Evolutionary conservation across 2,329 filamentous ascomycete species (phyloP), one percentile per base, ranked within the genome.

Genomic region (Pleoardoris graminearum): DNA sequence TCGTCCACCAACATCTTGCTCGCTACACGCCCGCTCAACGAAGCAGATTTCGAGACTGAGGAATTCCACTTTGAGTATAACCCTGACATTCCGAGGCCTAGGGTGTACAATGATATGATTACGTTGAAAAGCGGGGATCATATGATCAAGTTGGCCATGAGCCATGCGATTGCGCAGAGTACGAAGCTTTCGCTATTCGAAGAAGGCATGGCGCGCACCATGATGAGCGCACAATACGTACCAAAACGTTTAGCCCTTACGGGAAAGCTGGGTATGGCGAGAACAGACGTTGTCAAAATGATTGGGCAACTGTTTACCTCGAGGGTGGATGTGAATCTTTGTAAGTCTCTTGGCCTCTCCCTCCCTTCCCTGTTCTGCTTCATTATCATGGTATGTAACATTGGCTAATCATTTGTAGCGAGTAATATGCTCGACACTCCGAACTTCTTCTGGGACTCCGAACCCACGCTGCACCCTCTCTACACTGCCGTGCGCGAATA

Each of bases 101-200:
- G 94, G 51, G 89, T 99, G 25, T 99, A 95, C 78, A 97, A 99
- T 75, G 94, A 99, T 74, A 99, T 99, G 94, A 97, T 99, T 65
- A 99, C 94, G 0, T 79, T 99, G 38, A 83, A 95, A 57, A 95
- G 91, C 54, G 87, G 90, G 33, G 94, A 99, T 76, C 94, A 99
- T 76, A 97, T 99, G 93, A 96, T 97, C 71, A 97, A 97, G 76
- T 81, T 99, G 14, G 91, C 93, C 29, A 99, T 99, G 78, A 95
- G 90, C 72, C 94, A 99, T 71, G 94, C 92, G 32, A 97, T 99
- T 62, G 91, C 91, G 0, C 94, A 99, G 75, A 97, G 92, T 73
- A 99, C 94, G 0, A 97, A 97, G 74, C 79, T 99, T 35, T 94
- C 89, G 69, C 91, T 94, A 71, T 99, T 99, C 66, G 94, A 99